These are phyloP conservation scores for Priceomyces carsonii DNA, from an alignment of 805 yeast species.

Conservation along the genomic window DNA sequence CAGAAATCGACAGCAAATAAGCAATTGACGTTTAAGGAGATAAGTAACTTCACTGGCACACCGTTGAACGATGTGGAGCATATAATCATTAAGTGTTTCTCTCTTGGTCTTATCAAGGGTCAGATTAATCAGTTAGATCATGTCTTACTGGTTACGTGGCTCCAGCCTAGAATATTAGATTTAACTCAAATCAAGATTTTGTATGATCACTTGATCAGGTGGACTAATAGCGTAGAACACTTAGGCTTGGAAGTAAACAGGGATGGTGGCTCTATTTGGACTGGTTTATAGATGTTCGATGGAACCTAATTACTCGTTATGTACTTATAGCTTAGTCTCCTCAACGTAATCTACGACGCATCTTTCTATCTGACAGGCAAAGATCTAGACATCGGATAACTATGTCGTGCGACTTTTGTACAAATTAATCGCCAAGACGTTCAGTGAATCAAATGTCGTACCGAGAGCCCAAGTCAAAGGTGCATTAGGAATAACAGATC, in stretches of 20 bases:
- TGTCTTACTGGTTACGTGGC: slow-evolving; percentile 84
- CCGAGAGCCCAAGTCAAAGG: too few relatives aligned
- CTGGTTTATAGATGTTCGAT: slow-evolving; percentile 27
- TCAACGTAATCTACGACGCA: too few relatives aligned
- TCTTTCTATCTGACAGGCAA: too few relatives aligned
- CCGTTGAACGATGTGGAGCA: slow-evolving; percentile 80
- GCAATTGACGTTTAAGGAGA: slow-evolving; percentile 68
- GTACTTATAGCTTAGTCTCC: too few relatives aligned
- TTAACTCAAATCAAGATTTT: slow-evolving; percentile 74
- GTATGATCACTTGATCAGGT: slow-evolving; percentile 67
- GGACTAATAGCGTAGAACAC: slow-evolving; percentile 75
- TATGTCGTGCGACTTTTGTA: too few relatives aligned
- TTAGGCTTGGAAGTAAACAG: slow-evolving; percentile 46
- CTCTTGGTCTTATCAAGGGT: slow-evolving; percentile 84
- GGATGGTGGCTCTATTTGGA: slow-evolving; percentile 46
- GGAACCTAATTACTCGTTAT: too few relatives aligned
- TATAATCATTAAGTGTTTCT: slow-evolving; percentile 86
- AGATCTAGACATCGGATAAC: too few relatives aligned
- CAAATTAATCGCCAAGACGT: too few relatives aligned
- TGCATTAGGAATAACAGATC: too few relatives aligned
- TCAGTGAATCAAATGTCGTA: too few relatives aligned
- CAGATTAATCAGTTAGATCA: slow-evolving; percentile 83
- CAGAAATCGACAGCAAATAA: slow-evolving; percentile 72
- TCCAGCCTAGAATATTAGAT: slow-evolving; percentile 93
- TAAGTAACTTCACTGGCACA: slow-evolving; percentile 66